Percentiles rank a stretch among this genome's conserved stretches.
Evolutionary conservation across 169 alveolate species (phyloP).

Genomic region (Babesia bigemina): DNA sequence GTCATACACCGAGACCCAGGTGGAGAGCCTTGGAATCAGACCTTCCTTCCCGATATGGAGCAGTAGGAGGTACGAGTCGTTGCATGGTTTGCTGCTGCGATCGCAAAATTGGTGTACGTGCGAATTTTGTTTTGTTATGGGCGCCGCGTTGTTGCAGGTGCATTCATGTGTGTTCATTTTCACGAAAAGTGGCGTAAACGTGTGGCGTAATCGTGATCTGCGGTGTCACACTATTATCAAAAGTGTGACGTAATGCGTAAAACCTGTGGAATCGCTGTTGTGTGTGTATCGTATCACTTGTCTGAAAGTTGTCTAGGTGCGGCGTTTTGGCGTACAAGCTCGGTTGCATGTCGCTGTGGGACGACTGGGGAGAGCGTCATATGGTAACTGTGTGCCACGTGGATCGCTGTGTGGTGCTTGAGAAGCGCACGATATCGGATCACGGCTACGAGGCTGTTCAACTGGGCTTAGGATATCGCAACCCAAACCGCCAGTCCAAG

Average conservation of each 20-base stretch:
- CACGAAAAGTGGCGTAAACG: too few relatives aligned
- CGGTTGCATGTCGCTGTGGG: constrained; percentile 89
- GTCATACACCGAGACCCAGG: constrained; percentile 43
- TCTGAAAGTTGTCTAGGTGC: constrained; percentile 24
- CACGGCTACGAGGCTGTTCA: constrained; percentile 88
- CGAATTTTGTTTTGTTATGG: too few relatives aligned
- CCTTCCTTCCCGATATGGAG: constrained; percentile 58
- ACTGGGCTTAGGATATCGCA: constrained; percentile 82
- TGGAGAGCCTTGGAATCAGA: constrained; percentile 20
- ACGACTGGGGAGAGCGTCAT: constrained; percentile 87
- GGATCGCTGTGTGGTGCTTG: constrained; percentile 81
- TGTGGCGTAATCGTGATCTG: too few relatives aligned
- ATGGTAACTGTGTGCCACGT: constrained; percentile 85
- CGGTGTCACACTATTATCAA: too few relatives aligned
- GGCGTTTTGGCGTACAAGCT: constrained; percentile 85
- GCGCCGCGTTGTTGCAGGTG: background rate
- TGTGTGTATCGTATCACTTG: too few relatives aligned
- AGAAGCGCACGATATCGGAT: constrained; percentile 76
- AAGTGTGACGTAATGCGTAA: too few relatives aligned
- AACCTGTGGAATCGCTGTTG: too few relatives aligned
- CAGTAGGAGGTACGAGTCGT: constrained; percentile 49
- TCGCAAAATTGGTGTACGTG: background rate
- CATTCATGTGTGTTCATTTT: too few relatives aligned
- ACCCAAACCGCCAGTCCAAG: constrained; percentile 75
- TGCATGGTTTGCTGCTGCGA: background rate